These are phyloP conservation scores for Sporothrix phasma DNA, from an alignment of 2,329 filamentous ascomycete species.

Conservation along the genomic window DNA sequence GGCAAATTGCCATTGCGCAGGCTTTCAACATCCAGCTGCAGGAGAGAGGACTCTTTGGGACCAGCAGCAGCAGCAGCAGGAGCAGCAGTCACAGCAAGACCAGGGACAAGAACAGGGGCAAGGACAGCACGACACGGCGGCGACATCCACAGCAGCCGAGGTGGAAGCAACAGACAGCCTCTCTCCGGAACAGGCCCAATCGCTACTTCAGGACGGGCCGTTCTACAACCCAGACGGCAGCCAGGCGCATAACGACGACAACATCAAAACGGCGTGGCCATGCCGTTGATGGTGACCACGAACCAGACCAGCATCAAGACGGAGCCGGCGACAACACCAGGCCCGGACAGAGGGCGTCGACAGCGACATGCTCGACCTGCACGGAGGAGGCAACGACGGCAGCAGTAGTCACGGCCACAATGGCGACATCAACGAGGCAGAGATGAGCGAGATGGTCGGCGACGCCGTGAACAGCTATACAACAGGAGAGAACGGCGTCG, in stretches of 20 bases:
- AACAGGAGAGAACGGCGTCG: background rate
- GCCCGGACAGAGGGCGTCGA: background rate
- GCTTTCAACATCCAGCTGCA: slow-evolving; percentile 1
- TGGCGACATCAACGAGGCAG: slow-evolving; percentile 21
- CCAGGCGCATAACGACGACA: background rate
- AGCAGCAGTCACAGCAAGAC: background rate
- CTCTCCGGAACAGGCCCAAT: background rate
- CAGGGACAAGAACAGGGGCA: background rate
- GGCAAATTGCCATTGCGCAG: slow-evolving; percentile 11
- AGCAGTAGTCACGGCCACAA: slow-evolving; percentile 19
- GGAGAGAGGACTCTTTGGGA: background rate
- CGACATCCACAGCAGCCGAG: background rate
- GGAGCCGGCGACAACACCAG: background rate
- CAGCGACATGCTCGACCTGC: background rate
- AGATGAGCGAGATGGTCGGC: slow-evolving; percentile 15
- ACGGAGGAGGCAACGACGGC: background rate
- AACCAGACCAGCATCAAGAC: background rate
- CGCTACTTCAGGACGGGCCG: background rate
- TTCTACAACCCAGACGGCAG: background rate
- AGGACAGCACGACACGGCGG: background rate
- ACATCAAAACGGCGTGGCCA: too few species aligned
- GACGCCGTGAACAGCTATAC: slow-evolving; percentile 6
- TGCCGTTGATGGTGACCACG: background rate
- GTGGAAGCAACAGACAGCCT: background rate
- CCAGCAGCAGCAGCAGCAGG: slow-evolving; percentile 15